A percentile compares a stretch with the other conserved stretches of the same genome.
Evolutionary conservation across 2,329 filamentous ascomycete genomes (phyloP).

Genomic region (Aspergillus ibericus): DNA sequence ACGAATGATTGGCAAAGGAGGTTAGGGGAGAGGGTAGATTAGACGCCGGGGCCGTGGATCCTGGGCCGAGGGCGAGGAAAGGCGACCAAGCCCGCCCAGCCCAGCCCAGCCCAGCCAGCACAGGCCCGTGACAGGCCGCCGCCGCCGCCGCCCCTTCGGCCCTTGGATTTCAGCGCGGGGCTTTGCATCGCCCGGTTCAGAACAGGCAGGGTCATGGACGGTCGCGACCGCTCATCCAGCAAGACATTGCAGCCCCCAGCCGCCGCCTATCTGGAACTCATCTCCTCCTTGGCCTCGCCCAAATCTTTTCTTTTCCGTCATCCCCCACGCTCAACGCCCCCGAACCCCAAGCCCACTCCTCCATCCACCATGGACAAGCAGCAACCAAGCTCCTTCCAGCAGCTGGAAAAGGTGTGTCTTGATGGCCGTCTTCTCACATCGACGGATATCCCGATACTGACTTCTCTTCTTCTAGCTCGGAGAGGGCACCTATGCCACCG

Average conservation of each 20-base stretch:
- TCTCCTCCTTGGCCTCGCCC: conserved; percentile 38
- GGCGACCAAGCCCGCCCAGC: no score
- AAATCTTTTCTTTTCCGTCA: conserved; percentile 36
- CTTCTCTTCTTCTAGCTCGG: conserved; percentile 60
- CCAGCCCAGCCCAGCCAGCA: background rate
- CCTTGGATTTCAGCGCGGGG: conserved; percentile 11
- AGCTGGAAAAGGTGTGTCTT: conserved; percentile 74
- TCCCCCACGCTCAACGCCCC: conserved; percentile 18
- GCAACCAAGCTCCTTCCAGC: conserved; percentile 96
- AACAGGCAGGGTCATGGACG: conserved; percentile 21
- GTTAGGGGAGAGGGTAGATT: background rate
- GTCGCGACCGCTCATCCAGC: conserved; percentile 16
- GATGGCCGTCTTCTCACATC: background rate
- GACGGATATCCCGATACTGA: background rate
- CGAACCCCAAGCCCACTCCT: background rate
- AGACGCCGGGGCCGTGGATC: background rate
- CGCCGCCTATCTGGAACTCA: conserved; percentile 29
- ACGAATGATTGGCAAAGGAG: background rate
- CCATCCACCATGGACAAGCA: conserved; percentile 73
- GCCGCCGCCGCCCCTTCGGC: background rate
- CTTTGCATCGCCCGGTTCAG: conserved; percentile 6
- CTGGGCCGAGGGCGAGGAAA: no score
- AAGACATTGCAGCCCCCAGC: conserved; percentile 23
- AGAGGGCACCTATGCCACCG: conserved; percentile 97
- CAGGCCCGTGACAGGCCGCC: background rate